These are phyloP conservation scores for Bacidia gigantensis DNA, from an alignment of 495 filamentous ascomycete species.

Conservation along the genomic window DNA sequence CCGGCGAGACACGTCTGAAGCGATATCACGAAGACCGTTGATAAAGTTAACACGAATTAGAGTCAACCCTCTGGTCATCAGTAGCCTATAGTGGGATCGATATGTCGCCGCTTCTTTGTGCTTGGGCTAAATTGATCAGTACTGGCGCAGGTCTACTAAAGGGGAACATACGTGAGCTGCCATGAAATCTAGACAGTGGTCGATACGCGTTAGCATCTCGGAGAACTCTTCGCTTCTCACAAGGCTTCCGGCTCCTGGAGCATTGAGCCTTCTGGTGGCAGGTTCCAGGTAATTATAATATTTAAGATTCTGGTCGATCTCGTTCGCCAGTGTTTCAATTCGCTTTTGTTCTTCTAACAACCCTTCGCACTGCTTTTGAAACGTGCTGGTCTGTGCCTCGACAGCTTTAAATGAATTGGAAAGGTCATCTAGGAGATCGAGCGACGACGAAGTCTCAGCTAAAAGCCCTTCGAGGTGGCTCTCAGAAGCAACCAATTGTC, in stretches of 20 bases:
- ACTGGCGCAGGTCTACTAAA: background rate
- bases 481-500: constrained; percentile 66
- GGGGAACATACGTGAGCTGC: constrained; percentile 48
- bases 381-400: constrained; percentile 76
- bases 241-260: constrained; percentile 71
- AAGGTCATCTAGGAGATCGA: constrained; percentile 59
- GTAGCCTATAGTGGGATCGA: constrained; percentile 51
- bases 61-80: constrained; percentile 58
- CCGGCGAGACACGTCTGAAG: constrained; percentile 54
- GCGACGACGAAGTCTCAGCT: constrained; percentile 53
- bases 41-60: constrained; percentile 83
- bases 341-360: constrained; percentile 65
- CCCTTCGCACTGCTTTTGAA: constrained; percentile 82
- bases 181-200: constrained; percentile 86
- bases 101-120: constrained; percentile 83
- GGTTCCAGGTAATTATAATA: constrained; percentile 89
- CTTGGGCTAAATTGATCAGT: constrained; percentile 39
- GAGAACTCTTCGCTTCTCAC: constrained; percentile 70
- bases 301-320: constrained; percentile 69
- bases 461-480: constrained; percentile 73
- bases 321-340: constrained; percentile 60
- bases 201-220: constrained; percentile 71
- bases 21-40: constrained; percentile 51
- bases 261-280: constrained; percentile 78
- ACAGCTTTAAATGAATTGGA: constrained; percentile 75